These are phyloP conservation scores for Didymella exigua DNA, from an alignment of 2,329 filamentous ascomycete species.

Conservation along the genomic window DNA sequence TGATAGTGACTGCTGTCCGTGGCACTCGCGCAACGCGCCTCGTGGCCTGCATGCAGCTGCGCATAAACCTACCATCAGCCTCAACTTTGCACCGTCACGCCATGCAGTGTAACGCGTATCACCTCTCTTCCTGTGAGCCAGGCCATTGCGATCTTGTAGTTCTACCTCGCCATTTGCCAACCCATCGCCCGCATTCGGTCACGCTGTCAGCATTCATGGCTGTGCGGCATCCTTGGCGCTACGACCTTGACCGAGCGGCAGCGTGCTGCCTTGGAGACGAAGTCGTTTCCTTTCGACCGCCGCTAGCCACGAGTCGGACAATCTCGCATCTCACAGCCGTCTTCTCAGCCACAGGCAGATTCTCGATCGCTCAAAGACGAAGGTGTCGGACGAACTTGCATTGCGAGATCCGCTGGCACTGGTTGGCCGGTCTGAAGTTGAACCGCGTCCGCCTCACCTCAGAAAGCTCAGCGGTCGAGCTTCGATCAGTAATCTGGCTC, in stretches of 20 bases:
- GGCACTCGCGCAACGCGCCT: neutral
- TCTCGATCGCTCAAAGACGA: neutral
- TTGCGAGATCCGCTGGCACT: neutral
- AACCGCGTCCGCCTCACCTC: neutral
- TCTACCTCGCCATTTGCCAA: neutral
- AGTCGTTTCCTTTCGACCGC: neutral
- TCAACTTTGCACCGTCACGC: neutral
- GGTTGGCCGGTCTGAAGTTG: slow-evolving; percentile 2
- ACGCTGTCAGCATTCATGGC: neutral
- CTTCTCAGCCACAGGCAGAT: slow-evolving; percentile 5
- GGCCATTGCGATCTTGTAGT: neutral
- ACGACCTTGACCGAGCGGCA: neutral
- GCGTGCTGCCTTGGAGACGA: neutral
- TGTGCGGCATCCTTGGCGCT: slow-evolving; percentile 5
- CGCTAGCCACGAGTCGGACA: neutral
- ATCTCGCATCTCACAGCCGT: neutral
- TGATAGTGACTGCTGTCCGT: neutral
- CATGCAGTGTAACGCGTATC: no score
- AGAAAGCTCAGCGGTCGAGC: neutral
- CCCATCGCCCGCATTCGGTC: neutral
- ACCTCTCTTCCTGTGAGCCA: neutral
- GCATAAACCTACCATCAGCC: neutral
- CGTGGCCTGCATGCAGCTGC: neutral
- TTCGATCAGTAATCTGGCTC: neutral
- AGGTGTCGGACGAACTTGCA: neutral